Evolutionary conservation across 352 stramenopile genomes (phyloP), one percentile per base, ranked within the genome.

Genomic region (Globisporangium emineosum): DNA sequence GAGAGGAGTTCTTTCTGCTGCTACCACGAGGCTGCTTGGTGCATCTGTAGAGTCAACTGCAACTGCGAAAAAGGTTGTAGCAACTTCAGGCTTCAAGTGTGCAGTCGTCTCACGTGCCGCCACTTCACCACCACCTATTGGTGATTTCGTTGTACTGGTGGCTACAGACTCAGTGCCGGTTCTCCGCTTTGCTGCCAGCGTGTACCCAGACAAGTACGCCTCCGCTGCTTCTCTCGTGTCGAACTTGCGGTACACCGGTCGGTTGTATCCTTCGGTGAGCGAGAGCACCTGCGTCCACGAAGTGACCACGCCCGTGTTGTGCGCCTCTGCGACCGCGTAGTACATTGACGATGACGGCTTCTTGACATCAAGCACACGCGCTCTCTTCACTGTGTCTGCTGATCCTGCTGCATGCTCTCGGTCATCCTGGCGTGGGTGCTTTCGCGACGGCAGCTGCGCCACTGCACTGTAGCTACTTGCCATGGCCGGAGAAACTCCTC

Each of bases 261-360:
- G 65, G 2, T 50, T 40, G 21, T 64, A 68, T 47, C 64, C 71
- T 9, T 75, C 42, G 1, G 62, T 79, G 12, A 66, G 68, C 51
- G 76, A 69, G 33, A 78, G 43, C 27, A 83, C 65, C 8, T 81
- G 66, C 1, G 66, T 35, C 69, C 68, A 79, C 5, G 58, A 69
- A 4, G 79, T 70, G 32, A 77, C 75, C 33, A 86, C 64, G 15
- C 77, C 79, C 2, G 72, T 72, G 5, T 45, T 65, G 29, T 70
- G 70, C 21, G 74, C 75, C 54, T 77, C 72, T 13, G 77, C 65
- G 2, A 81, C 70, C 1, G 71, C 76, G 23, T 80, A 81, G 56
- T 63, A 73, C 65, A 45, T 40, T 60, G 49, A 43, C 60, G 47
- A 43, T 56, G 47, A 47, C 65, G 69, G 13, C 30, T 56, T 52